Evolutionary conservation across 2,329 filamentous ascomycete species (phyloP).

Genomic region (Botrytis fragariae): DNA sequence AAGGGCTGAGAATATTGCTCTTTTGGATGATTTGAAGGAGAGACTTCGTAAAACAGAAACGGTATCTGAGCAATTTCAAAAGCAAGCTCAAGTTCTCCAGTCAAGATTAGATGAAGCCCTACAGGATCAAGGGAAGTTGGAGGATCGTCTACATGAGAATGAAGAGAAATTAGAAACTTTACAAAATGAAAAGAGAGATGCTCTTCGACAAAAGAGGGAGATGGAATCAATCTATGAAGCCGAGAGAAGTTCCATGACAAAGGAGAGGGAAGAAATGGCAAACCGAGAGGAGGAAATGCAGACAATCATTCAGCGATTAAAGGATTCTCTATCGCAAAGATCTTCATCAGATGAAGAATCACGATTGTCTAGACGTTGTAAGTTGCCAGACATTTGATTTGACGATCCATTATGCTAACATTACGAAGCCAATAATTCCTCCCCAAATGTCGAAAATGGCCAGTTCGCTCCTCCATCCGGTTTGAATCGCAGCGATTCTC

Average conservation of each 20-base stretch:
- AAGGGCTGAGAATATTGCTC: constrained; percentile 73
- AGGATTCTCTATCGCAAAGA: constrained; percentile 81
- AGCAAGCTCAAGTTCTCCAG: constrained; percentile 82
- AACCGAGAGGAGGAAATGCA: constrained; percentile 89
- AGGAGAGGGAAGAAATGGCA: constrained; percentile 86
- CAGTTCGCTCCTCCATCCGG: constrained; percentile 87
- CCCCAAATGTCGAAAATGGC: constrained; percentile 67
- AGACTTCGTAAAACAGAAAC: constrained; percentile 78
- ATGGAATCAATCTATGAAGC: constrained; percentile 91
- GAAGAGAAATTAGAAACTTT: constrained; percentile 80
- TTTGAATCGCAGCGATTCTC: constrained; percentile 81
- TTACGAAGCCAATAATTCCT: constrained; percentile 48
- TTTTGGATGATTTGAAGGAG: constrained; percentile 81
- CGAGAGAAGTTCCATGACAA: constrained; percentile 80
- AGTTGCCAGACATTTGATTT: constrained; percentile 31
- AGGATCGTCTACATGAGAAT: constrained; percentile 83
- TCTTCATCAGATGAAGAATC: constrained; percentile 55
- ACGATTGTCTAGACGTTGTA: constrained; percentile 57
- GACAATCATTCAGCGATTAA: constrained; percentile 82
- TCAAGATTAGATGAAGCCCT: constrained; percentile 80
- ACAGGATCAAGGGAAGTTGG: constrained; percentile 78
- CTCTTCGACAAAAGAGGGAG: constrained; percentile 79
- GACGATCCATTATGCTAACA: constrained; percentile 24
- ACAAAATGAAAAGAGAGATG: constrained; percentile 81
- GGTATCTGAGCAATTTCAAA: constrained; percentile 73